phyloP scores from a whole-genome alignment of 805 yeast genomes.

The Lipomyces mesembrius region DNA sequence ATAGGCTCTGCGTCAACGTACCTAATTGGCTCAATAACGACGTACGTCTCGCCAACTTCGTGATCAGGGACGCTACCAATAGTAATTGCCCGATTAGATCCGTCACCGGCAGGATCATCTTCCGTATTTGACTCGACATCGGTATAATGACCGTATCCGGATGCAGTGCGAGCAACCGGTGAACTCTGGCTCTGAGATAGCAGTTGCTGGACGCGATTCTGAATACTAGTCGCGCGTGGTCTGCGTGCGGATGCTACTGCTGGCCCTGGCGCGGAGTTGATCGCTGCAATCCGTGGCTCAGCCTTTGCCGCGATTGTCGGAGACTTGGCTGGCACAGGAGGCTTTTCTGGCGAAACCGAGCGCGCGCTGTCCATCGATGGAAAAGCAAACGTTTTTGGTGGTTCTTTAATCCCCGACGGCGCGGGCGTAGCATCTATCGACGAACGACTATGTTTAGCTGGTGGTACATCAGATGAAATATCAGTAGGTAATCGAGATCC shows the following conservation, averaged over 20 bases:
- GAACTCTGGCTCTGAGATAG: constrained; percentile 40
- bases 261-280: not conserved
- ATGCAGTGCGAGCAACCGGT: constrained; percentile 59
- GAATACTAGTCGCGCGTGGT: constrained; percentile 35
- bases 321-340: not conserved
- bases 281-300: not conserved
- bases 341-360: not conserved
- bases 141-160: constrained; percentile 74
- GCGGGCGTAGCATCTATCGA: not conserved
- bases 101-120: not conserved
- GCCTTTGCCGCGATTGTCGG: not conserved
- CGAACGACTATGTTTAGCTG: not conserved
- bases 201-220: constrained; percentile 37
- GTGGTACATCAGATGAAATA: not conserved
- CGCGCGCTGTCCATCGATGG: not conserved
- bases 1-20: constrained; percentile 10
- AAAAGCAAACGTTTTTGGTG: not conserved
- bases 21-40: constrained; percentile 11
- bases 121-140: constrained; percentile 38
- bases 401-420: not conserved
- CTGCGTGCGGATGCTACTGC: constrained; percentile 5
- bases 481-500: not conserved
- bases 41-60: constrained; percentile 2
- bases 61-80: constrained; percentile 16
- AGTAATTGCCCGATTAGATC: constrained; percentile 14